Evolutionary conservation across 2,329 filamentous ascomycete species (phyloP).

Genomic region (Davidsoniella neocaledoniae): DNA sequence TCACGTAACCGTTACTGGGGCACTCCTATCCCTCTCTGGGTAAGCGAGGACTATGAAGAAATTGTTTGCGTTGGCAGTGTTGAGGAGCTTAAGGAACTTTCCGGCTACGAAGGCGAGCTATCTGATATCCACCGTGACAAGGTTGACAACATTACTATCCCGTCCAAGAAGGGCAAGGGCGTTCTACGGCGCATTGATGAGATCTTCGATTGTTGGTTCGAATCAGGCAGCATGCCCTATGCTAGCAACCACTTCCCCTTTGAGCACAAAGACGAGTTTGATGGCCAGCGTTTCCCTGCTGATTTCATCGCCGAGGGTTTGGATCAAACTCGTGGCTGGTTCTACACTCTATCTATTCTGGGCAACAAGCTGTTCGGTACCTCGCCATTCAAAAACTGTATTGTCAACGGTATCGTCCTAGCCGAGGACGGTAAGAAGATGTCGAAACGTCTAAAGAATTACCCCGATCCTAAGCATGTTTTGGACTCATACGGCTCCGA

Average conservation of each 20-base stretch:
- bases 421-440: constrained; percentile 19
- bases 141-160: constrained; percentile 17
- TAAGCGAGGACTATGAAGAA: constrained; percentile 17
- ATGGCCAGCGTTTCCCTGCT: constrained; percentile 15
- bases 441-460: constrained; percentile 19
- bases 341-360: constrained; percentile 17
- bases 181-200: constrained; percentile 16
- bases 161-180: constrained; percentile 16
- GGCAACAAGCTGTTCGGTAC: constrained; percentile 16
- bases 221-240: constrained; percentile 18
- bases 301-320: constrained; percentile 18
- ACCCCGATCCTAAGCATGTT: constrained; percentile 15
- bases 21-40: constrained; percentile 17
- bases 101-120: constrained; percentile 15
- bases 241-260: constrained; percentile 17
- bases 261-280: constrained; percentile 15
- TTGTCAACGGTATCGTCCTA: constrained; percentile 18
- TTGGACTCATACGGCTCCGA: constrained; percentile 17
- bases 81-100: constrained; percentile 16
- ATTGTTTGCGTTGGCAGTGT: constrained; percentile 16
- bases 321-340: constrained; percentile 19
- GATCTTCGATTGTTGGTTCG: constrained; percentile 18
- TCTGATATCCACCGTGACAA: constrained; percentile 17
- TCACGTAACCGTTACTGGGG: constrained; percentile 17
- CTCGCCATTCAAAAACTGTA: constrained; percentile 17